phyloP scores from a whole-genome alignment of 768 basidiomycete genomes.

The Mycena epipterygia region DNA sequence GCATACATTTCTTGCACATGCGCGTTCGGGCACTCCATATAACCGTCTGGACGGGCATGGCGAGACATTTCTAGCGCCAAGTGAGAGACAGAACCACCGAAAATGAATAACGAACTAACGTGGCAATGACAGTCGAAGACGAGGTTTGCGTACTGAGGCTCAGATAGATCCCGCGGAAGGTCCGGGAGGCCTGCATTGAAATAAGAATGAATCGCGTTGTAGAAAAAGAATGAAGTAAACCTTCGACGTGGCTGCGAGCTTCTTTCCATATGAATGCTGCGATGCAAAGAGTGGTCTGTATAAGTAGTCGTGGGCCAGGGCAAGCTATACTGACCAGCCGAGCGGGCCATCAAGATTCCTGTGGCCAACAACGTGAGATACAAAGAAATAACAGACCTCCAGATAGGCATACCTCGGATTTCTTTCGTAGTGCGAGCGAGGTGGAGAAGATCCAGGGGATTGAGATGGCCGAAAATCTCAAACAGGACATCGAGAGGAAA shows the following conservation, averaged over 20 bases:
- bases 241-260: slow-evolving; percentile 46
- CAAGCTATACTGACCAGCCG: slow-evolving; percentile 22
- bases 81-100: background rate
- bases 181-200: slow-evolving; percentile 49
- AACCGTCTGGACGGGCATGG: slow-evolving; percentile 45
- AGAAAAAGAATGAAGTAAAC: background rate
- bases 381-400: background rate
- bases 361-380: background rate
- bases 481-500: slow-evolving; percentile 50
- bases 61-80: slow-evolving; percentile 49
- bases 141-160: slow-evolving; percentile 61
- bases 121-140: slow-evolving; percentile 60
- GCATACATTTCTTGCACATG: slow-evolving; percentile 52
- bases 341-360: slow-evolving; percentile 52
- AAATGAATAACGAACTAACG: slow-evolving; percentile 44
- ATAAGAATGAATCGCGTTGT: background rate
- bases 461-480: slow-evolving; percentile 59
- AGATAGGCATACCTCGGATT: slow-evolving; percentile 44
- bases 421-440: slow-evolving; percentile 58
- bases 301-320: background rate
- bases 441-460: slow-evolving; percentile 60
- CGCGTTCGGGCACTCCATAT: slow-evolving; percentile 55
- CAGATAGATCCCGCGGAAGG: slow-evolving; percentile 59
- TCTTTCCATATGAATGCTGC: slow-evolving; percentile 54
- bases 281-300: background rate